Evolutionary conservation across 306 rosid genomes (phyloP).

Genomic region (Quercus aquifolioides): DNA sequence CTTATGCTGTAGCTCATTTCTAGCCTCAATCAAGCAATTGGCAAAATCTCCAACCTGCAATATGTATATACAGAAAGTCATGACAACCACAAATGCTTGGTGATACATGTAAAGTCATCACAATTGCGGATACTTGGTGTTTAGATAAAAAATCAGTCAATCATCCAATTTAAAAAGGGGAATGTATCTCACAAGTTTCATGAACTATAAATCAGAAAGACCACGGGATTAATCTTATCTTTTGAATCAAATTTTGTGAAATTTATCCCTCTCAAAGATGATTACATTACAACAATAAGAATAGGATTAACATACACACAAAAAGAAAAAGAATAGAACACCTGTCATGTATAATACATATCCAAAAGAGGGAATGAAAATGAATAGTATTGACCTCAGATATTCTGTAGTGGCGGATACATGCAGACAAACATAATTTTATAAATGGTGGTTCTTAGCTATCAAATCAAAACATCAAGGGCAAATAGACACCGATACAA

Average conservation of each 20-base stretch:
- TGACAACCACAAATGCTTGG: background rate
- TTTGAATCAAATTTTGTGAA: background rate
- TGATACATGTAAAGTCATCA: background rate
- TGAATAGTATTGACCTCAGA: background rate
- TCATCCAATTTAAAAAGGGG: conserved; percentile 11
- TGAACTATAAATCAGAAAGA: background rate
- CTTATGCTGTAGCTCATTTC: conserved; percentile 81
- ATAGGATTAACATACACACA: background rate
- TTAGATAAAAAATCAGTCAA: conserved; percentile 3
- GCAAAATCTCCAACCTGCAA: conserved; percentile 86
- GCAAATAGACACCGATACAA: background rate
- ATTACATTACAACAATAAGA: background rate
- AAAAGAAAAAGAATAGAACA: background rate
- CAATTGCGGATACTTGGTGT: background rate
- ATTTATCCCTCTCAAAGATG: background rate
- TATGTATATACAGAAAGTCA: conserved; percentile 5
- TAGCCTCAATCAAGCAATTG: conserved; percentile 70
- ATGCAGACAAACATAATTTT: background rate
- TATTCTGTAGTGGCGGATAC: background rate
- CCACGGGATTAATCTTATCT: background rate
- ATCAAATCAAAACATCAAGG: background rate
- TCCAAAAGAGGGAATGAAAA: background rate
- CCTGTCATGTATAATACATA: background rate
- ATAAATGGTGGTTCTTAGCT: background rate
- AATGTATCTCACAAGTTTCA: background rate